Conservation (phyloP, 805 yeast species). For the Martiniozyma abietophila region DNA sequence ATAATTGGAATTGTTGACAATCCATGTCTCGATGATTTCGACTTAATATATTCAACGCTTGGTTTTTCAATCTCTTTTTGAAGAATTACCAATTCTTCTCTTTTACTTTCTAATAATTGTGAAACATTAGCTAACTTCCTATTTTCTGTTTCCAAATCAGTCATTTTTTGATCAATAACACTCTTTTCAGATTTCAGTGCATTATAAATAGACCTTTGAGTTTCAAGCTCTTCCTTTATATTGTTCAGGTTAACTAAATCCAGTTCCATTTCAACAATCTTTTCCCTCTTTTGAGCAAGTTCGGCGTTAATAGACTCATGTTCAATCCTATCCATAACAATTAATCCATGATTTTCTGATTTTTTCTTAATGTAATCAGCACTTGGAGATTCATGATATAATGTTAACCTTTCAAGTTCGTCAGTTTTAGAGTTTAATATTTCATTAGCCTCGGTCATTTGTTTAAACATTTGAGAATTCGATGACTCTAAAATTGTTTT, state of each 20-base stretch:
- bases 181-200: constrained; percentile 3
- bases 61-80: constrained; percentile 7
- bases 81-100: constrained; percentile 4
- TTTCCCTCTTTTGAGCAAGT: constrained; percentile 3
- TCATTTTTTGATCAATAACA: background rate
- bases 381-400: constrained; percentile 12
- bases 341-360: constrained; percentile 9
- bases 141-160: background rate
- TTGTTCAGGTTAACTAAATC: constrained; percentile 4
- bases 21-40: constrained; percentile 23
- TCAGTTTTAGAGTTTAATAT: constrained; percentile 6
- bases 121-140: background rate
- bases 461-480: background rate
- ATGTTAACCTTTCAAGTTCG: background rate
- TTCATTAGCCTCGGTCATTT: too few relatives aligned
- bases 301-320: constrained; percentile 4
- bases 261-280: constrained; percentile 3
- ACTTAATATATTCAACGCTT: constrained; percentile 17
- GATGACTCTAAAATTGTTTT: constrained; percentile 7
- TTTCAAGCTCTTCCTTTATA: constrained; percentile 2
- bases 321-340: constrained; percentile 10
- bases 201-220: background rate
- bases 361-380: constrained; percentile 14
- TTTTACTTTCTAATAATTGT: background rate
- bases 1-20: constrained; percentile 18